These are phyloP conservation scores for Gynostemma pentaphyllum DNA, from an alignment of 306 rosid genomes.

Conservation along the genomic window DNA sequence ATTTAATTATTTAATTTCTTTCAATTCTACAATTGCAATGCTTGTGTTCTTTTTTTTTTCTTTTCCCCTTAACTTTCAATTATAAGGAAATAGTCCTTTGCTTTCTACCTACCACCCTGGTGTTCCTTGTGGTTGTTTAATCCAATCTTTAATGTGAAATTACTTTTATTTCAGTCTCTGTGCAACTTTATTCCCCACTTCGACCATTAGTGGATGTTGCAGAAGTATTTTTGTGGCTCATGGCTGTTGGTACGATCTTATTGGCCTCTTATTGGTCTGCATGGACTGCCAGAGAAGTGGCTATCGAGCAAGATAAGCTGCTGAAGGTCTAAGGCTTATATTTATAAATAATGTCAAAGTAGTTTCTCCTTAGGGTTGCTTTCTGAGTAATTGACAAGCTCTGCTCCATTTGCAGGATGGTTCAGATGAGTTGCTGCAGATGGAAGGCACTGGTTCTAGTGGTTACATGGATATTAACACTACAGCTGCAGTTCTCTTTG, in stretches of 20 bases:
- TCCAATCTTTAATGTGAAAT: neutral
- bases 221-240: conserved; percentile 96
- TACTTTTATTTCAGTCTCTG: conserved; percentile 51
- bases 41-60: neutral
- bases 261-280: conserved; percentile 97
- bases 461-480: conserved; percentile 77
- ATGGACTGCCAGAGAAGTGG: conserved; percentile 86
- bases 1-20: neutral
- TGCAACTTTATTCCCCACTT: conserved; percentile 89
- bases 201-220: conserved; percentile 96
- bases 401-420: conserved; percentile 52
- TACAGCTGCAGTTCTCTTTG: conserved; percentile 69
- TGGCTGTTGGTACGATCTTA: conserved; percentile 96
- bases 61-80: neutral
- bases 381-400: conserved; percentile 7
- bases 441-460: conserved; percentile 50
- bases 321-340: conserved; percentile 45
- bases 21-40: neutral
- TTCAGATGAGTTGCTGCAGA: conserved; percentile 43
- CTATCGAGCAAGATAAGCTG: conserved; percentile 78
- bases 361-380: conserved; percentile 9
- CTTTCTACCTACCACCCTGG: conserved; percentile 22
- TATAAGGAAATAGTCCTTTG: neutral
- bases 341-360: conserved; percentile 4
- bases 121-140: too few species aligned